phyloP scores from a whole-genome alignment of 148 eudicot genomes.

The Nyssa sinensis region DNA sequence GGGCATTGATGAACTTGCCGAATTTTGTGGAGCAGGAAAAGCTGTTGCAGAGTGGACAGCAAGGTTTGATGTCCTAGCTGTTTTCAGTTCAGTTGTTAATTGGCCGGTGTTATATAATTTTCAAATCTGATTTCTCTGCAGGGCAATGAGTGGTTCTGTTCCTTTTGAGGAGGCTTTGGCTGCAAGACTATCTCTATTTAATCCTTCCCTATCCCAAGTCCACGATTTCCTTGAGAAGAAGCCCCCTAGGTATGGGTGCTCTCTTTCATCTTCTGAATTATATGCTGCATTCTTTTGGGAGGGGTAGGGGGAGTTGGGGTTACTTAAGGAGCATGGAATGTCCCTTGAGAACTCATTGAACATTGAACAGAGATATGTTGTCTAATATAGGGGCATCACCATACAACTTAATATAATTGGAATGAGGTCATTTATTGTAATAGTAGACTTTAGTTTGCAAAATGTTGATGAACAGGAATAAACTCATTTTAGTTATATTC shows the following conservation, averaged over 20 bases:
- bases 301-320: no score
- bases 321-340: neutral
- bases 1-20: conserved; percentile 96
- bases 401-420: no score
- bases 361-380: neutral
- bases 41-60: conserved; percentile 98
- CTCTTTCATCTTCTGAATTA: neutral
- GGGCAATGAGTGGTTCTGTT: conserved; percentile 95
- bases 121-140: conserved; percentile 17
- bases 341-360: neutral
- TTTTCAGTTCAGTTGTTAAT: conserved; percentile 6
- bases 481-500: no score
- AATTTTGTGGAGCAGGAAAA: conserved; percentile 94
- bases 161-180: conserved; percentile 81
- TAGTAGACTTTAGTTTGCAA: no score
- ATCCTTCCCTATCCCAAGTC: conserved; percentile 65
- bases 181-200: conserved; percentile 66
- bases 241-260: conserved; percentile 65
- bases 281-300: neutral
- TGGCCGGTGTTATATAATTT: neutral
- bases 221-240: conserved; percentile 66
- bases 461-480: no score
- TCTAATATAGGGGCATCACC: neutral
- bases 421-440: no score
- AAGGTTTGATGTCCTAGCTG: conserved; percentile 41